Evolutionary conservation across 768 basidiomycete species (phyloP).

Genomic region (Mrakia frigida): DNA sequence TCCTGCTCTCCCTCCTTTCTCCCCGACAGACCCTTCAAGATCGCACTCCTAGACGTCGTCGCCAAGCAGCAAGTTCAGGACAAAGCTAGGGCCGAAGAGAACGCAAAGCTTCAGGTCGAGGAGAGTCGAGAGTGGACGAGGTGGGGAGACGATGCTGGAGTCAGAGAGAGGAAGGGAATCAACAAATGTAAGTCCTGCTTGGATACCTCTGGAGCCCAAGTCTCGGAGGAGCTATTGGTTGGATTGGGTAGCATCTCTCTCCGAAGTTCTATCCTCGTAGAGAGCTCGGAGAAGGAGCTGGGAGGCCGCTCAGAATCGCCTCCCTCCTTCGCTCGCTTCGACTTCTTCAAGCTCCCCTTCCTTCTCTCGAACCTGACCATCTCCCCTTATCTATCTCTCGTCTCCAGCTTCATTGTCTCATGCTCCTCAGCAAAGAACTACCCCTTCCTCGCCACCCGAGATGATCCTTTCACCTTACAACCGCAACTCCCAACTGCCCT

Average conservation of each 20-base stretch:
- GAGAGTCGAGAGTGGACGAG: conserved; percentile 3
- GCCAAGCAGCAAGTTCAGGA: conserved; percentile 11
- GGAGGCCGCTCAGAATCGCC: not conserved
- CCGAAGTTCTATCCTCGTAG: not conserved
- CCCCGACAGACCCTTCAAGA: conserved; percentile 15
- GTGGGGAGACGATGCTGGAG: not conserved
- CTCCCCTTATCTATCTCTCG: not conserved
- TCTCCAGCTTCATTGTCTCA: not conserved
- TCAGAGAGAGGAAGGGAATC: conserved; percentile 1
- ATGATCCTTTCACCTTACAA: conserved; percentile 2
- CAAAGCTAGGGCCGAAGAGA: not conserved
- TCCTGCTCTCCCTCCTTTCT: too few species aligned
- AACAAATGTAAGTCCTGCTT: not conserved
- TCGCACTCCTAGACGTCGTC: conserved; percentile 4
- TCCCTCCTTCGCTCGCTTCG: too few species aligned
- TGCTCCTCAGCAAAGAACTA: not conserved
- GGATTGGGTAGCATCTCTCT: not conserved
- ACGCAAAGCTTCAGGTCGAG: conserved; percentile 4
- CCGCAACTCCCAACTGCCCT: not conserved
- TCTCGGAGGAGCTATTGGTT: not conserved
- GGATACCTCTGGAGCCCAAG: not conserved
- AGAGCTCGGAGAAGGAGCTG: not conserved
- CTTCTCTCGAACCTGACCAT: not conserved
- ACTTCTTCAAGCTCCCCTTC: not conserved
- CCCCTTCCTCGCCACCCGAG: not conserved